Base-by-base conservation (phyloP, 2,329 filamentous ascomycete species). In the Pleurostoma richardsiae region DNA sequence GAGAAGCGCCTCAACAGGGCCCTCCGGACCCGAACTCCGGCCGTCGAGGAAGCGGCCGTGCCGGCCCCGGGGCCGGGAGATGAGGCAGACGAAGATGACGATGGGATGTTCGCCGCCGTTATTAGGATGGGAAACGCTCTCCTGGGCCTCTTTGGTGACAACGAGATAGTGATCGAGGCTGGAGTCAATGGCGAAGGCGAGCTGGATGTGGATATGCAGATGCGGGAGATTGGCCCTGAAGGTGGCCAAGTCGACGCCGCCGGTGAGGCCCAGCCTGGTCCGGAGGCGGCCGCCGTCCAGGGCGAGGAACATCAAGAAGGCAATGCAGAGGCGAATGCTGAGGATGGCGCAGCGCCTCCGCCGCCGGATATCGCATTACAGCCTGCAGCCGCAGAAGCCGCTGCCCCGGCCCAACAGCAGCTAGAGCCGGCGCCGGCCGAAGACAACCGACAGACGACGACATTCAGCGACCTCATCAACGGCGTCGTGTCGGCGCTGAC, bases 401-500 rank as follows among this genome's bases (percentile, higher is more conserved):
- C 49, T 41, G 29, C 48, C 44, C 2, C 52, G 46, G 39, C 45
- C 49, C 41, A 44, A 47, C 39, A 45, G 29, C 28, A 47, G 52
- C 47, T 50, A 55, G 44, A 28, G 54, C 49, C 33, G n/a, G 33
- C 33, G 8, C 33, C 33, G 8, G 33, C 55, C 27, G 54, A 57
- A n/a, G 50, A 59, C 52, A 59, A 41, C 60, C 57, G 58, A 7
- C 56, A 63, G 4, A 58, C 60, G 27, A 60, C 40, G 31, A 65
- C 28, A 48, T 70, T 77, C 2, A 65, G 67, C 1, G 66, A 66
- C 40, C 56, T 77, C 5, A 68, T 75, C 30, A 76, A 77, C 57
- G 69, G 72, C 38, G 63, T 80, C 6, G 71, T 77, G 30, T 72
- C 73, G 10, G 72, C 77, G 2, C 68, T 99, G 3, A 73, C 95